phyloP scores from a whole-genome alignment of 2,329 filamentous ascomycete genomes.

The Phoma sp. region DNA sequence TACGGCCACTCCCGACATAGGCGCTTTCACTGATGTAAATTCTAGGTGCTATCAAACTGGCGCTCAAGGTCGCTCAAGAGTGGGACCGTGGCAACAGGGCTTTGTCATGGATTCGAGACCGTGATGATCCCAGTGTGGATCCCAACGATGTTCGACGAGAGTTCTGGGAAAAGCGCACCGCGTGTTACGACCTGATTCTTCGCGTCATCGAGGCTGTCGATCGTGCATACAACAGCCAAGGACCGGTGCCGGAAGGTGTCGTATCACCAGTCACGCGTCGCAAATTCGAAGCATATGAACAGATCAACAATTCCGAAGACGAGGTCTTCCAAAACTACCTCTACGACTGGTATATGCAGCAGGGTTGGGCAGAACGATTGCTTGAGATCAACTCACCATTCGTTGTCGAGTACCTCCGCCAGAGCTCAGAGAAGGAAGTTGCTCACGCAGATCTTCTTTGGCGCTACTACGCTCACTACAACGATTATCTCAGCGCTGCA shows the following conservation, averaged over 20 bases:
- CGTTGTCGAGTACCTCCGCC: slow-evolving; percentile 83
- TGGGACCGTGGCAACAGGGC: slow-evolving; percentile 87
- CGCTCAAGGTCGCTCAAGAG: slow-evolving; percentile 80
- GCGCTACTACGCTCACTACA: slow-evolving; percentile 86
- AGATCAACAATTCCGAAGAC: slow-evolving; percentile 86
- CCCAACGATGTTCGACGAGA: slow-evolving; percentile 68
- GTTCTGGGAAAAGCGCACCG: slow-evolving; percentile 72
- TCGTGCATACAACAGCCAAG: slow-evolving; percentile 68
- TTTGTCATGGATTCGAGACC: slow-evolving; percentile 85
- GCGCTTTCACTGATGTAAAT: slow-evolving; percentile 5
- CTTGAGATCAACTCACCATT: slow-evolving; percentile 84
- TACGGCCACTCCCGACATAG: background rate
- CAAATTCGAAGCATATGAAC: slow-evolving; percentile 84
- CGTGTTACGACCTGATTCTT: slow-evolving; percentile 88
- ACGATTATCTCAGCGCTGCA: slow-evolving; percentile 84
- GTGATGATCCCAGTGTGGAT: slow-evolving; percentile 73
- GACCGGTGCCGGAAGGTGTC: slow-evolving; percentile 78
- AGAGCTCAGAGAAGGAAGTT: slow-evolving; percentile 73
- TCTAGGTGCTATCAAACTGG: slow-evolving; percentile 79
- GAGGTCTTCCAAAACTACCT: slow-evolving; percentile 94
- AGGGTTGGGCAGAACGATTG: slow-evolving; percentile 84
- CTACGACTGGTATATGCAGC: slow-evolving; percentile 95
- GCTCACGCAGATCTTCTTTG: slow-evolving; percentile 89
- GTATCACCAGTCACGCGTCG: slow-evolving; percentile 77
- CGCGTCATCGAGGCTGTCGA: slow-evolving; percentile 81